Evolutionary conservation across 768 basidiomycete genomes (phyloP).

Genomic region (Lentinula raphanica): DNA sequence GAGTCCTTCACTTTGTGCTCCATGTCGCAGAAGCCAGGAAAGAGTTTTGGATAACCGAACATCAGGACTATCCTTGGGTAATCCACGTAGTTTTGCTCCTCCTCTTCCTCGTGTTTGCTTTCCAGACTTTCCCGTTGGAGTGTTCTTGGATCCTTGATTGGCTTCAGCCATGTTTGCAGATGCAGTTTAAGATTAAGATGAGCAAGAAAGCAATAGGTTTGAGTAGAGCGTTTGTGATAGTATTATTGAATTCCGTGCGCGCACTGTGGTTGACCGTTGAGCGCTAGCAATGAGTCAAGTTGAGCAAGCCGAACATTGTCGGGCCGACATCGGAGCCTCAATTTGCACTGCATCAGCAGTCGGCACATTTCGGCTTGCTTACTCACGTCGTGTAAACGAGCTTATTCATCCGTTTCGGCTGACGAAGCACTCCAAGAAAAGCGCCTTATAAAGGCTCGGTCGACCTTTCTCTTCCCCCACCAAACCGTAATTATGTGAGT

Average conservation of each 20-base stretch:
- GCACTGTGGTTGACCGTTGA: no score
- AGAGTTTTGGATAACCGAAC: constrained; percentile 79
- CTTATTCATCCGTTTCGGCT: not conserved
- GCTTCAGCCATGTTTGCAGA: not conserved
- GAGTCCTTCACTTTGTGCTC: constrained; percentile 71
- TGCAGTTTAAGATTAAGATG: no score
- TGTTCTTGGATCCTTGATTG: not conserved
- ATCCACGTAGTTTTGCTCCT: constrained; percentile 50
- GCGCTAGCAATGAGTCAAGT: no score
- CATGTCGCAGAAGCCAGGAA: constrained; percentile 90
- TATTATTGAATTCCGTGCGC: no score
- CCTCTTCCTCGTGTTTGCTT: not conserved
- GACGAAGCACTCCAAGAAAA: not conserved
- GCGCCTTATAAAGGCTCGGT: not conserved
- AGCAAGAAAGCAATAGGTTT: no score
- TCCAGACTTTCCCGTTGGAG: not conserved
- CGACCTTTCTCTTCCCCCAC: not conserved
- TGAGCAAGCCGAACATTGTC: not conserved
- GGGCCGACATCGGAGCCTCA: not conserved
- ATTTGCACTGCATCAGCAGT: not conserved
- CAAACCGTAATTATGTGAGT: constrained; percentile 3
- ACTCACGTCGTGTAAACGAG: not conserved
- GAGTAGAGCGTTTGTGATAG: no score
- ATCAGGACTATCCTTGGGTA: constrained; percentile 58
- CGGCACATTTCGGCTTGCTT: not conserved